phyloP scores from a whole-genome alignment of 345 rosid genomes.

The Gossypium arboreum region DNA sequence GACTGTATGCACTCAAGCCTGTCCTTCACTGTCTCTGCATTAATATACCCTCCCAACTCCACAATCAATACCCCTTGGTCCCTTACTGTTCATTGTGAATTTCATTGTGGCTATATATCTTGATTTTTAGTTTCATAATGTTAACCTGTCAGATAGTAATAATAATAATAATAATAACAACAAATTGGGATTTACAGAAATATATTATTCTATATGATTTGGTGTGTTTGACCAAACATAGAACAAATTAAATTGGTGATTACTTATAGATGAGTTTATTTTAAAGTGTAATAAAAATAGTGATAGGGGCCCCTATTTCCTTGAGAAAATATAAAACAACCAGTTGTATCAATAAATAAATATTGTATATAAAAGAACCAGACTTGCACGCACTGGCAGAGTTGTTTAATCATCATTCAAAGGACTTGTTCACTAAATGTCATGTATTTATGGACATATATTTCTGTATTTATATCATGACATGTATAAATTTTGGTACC shows the following conservation, averaged over 20 bases:
- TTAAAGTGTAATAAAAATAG: no score
- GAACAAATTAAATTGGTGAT: not conserved
- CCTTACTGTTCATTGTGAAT: no score
- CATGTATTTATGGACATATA: no score
- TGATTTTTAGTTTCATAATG: no score
- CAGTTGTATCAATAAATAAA: no score
- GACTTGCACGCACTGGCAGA: not conserved
- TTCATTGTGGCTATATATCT: no score
- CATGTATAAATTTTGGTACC: not conserved
- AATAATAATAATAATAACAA: not conserved
- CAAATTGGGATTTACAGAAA: not conserved
- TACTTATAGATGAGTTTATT: not conserved
- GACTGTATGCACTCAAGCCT: constrained; percentile 35
- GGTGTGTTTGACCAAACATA: constrained; percentile 1
- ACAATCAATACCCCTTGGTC: constrained; percentile 17
- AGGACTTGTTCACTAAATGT: no score
- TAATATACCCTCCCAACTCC: constrained; percentile 49
- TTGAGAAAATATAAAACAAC: not conserved
- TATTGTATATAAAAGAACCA: not conserved
- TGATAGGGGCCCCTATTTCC: not conserved
- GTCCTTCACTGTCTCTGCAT: constrained; percentile 51
- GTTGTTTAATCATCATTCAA: not conserved
- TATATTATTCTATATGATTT: not conserved
- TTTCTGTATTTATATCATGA: no score
- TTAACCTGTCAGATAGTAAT: not conserved